Evolutionary conservation across 2,329 filamentous ascomycete species (phyloP), one percentile per base, ranked within the genome.

Genomic region (Daldinia sp.): DNA sequence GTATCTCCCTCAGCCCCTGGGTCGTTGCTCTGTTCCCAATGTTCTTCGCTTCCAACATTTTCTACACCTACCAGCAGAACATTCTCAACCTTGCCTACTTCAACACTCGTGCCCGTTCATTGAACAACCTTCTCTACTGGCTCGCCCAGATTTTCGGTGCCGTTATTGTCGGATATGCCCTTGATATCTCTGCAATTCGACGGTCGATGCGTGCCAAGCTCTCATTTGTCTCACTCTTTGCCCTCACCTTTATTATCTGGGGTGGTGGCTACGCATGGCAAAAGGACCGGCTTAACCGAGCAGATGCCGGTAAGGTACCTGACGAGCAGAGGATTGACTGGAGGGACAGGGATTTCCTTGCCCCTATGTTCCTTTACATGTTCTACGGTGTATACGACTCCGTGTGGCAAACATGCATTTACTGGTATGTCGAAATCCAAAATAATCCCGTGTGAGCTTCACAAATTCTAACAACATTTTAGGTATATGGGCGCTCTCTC

Each of bases 401-500:
- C 48, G 88, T 90, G 61, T 98, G 93, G 91, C 95, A 98, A 83
- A 95, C 93, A 0, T 90, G 86, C 75, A 90, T 94, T 56, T 98
- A 98, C 85, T 98, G 94, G 94, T 93, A 89, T 77, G 93, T 92
- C 41, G 82, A 87, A 20, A 80, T 91, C 9, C 13, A 3, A 23
- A 53, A 23, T 35, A 15, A 28, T 15, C 4, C 88, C 87, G 68
- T 90, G 91, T 81, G 90, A 90, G 75, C 83, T 85, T 63, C 86
- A n/a, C 13, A 35, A 28, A 90, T 63, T 42, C 65, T 70, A 53
- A 66, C 60, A 37, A 44, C 26, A 50, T 37, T 18, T 71, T 67
- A 92, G 90, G 90, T 94, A 92, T 83, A 97, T 98, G 92, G 95
- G 95, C 57, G 89, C 94, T 6, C 86, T 98, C 48, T 94, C 93